These are phyloP conservation scores for Bombardia bombarda DNA, from an alignment of 495 filamentous ascomycete genomes.

Conservation along the genomic window DNA sequence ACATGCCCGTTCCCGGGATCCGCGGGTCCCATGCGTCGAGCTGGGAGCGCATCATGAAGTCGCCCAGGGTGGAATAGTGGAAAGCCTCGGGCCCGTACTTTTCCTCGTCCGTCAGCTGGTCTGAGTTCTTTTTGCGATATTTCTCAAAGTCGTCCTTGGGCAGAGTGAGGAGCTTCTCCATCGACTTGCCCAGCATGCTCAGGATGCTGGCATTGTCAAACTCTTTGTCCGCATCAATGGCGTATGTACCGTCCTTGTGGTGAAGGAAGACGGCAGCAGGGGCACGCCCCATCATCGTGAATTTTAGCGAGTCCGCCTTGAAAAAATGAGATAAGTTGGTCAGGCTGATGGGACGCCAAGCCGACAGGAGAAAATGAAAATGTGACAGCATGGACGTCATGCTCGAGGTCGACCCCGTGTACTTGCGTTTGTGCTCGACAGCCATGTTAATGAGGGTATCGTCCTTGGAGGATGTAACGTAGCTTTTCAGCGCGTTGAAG, in stretches of 20 bases:
- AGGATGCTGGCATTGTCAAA: slow-evolving; percentile 79
- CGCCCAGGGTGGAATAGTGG: slow-evolving; percentile 81
- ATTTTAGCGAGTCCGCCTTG: slow-evolving; percentile 46
- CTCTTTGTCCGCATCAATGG: slow-evolving; percentile 97
- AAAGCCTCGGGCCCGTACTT: slow-evolving; percentile 62
- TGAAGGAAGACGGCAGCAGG: slow-evolving; percentile 79
- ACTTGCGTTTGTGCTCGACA: slow-evolving; percentile 61
- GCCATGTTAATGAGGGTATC: slow-evolving; percentile 57
- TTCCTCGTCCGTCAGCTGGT: slow-evolving; percentile 57
- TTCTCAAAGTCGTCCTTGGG: slow-evolving; percentile 73
- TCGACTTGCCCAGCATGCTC: slow-evolving; percentile 82
- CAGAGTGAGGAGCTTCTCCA: slow-evolving; percentile 93
- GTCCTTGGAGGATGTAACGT: slow-evolving; percentile 86
- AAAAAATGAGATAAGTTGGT: slow-evolving; percentile 59
- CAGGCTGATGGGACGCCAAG: slow-evolving; percentile 66
- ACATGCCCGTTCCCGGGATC: slow-evolving; percentile 88
- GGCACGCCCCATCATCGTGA: slow-evolving; percentile 60
- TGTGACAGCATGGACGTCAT: slow-evolving; percentile 84
- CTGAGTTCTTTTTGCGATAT: slow-evolving; percentile 60
- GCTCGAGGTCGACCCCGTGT: slow-evolving; percentile 90
- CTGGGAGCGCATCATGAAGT: slow-evolving; percentile 94
- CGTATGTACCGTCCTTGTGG: slow-evolving; percentile 77
- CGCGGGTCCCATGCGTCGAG: slow-evolving; percentile 84
- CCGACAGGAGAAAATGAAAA: slow-evolving; percentile 86
- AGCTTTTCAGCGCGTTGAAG: slow-evolving; percentile 73